Percentiles rank a stretch among this genome's conserved stretches.
Conservation (phyloP, 495 filamentous ascomycete species). For the Aspergillus baeticus region DNA sequence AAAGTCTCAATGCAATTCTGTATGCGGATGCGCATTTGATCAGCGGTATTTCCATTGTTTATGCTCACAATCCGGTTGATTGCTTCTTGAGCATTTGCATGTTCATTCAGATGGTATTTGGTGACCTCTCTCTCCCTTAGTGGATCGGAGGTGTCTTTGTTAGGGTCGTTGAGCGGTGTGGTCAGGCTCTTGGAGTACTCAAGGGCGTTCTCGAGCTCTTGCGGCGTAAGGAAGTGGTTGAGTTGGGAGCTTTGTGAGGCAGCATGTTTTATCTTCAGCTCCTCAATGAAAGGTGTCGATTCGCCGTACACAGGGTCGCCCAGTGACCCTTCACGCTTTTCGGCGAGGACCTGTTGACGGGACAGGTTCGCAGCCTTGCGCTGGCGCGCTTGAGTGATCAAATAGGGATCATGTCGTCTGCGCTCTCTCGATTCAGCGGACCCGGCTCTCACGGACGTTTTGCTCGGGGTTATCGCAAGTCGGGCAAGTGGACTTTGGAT, state of each 20-base stretch:
- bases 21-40: constrained; percentile 74
- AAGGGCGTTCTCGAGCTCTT: constrained; percentile 64
- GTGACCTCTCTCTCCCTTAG: constrained; percentile 33
- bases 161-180: constrained; percentile 43
- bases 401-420: constrained; percentile 41
- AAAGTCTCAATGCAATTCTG: constrained; percentile 82
- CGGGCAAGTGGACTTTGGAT: constrained; percentile 31
- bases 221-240: constrained; percentile 70
- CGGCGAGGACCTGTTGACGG: constrained; percentile 63
- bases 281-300: constrained; percentile 78
- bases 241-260: constrained; percentile 43
- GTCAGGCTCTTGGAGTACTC: constrained; percentile 62
- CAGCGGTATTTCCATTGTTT: constrained; percentile 70
- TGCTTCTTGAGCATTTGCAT: constrained; percentile 52
- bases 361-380: constrained; percentile 77
- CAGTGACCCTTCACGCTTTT: constrained; percentile 55
- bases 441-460: constrained; percentile 35
- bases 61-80: constrained; percentile 74
- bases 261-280: constrained; percentile 58
- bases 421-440: constrained; percentile 36
- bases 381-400: constrained; percentile 66
- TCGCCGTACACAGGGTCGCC: constrained; percentile 79
- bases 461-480: constrained; percentile 29
- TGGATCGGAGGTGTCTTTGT: constrained; percentile 44
- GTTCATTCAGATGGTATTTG: constrained; percentile 29